Conservation (phyloP, 345 rosid genomes). For the Trapa incisa region DNA sequence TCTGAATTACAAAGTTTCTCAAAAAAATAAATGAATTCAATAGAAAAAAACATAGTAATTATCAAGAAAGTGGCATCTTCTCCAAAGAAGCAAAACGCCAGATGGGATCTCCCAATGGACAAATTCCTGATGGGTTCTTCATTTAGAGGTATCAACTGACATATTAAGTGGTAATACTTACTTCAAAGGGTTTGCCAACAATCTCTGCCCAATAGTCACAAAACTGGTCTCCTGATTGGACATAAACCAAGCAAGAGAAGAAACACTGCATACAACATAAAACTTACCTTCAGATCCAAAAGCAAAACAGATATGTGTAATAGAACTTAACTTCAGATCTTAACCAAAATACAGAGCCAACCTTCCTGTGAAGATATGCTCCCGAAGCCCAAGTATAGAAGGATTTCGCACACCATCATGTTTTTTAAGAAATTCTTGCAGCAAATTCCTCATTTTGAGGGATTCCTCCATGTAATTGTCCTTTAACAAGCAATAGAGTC, state of each 20-base stretch:
- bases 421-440: slow-evolving; percentile 86
- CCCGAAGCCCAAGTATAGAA: slow-evolving; percentile 87
- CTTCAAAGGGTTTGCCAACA: slow-evolving; percentile 91
- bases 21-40: neutral
- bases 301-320: neutral
- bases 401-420: slow-evolving; percentile 91
- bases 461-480: slow-evolving; percentile 99
- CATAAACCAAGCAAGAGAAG: slow-evolving; percentile 99
- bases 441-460: slow-evolving; percentile 86
- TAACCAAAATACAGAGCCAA: slow-evolving; percentile 14
- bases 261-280: slow-evolving; percentile 51
- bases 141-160: neutral
- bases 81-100: neutral
- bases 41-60: neutral
- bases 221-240: slow-evolving; percentile 99
- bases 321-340: neutral
- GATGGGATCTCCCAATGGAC: neutral
- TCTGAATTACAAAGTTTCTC: too few relatives aligned
- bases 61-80: neutral
- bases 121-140: neutral
- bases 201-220: slow-evolving; percentile 95
- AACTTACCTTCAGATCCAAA: neutral
- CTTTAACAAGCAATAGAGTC: slow-evolving; percentile 18
- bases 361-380: slow-evolving; percentile 99
- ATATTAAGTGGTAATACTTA: slow-evolving; percentile 24